These are phyloP conservation scores for Arxiozyma telluris DNA, from an alignment of 1,139 yeast genomes.

Conservation along the genomic window DNA sequence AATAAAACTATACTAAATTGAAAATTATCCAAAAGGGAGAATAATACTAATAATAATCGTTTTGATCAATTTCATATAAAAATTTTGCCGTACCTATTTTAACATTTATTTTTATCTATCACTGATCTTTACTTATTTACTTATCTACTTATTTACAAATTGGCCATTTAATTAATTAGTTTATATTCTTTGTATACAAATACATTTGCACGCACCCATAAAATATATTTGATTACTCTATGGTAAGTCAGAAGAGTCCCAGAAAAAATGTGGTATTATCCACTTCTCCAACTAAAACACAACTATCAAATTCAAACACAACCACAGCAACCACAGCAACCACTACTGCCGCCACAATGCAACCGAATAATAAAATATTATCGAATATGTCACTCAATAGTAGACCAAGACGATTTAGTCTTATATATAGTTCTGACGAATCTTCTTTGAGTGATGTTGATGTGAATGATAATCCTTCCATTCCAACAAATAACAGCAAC, in stretches of 20 bases:
- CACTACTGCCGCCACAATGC: not conserved
- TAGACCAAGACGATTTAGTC: constrained; percentile 31
- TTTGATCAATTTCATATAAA: not conserved
- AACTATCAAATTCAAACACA: not conserved
- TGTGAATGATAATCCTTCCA: constrained; percentile 14
- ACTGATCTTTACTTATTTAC: not conserved
- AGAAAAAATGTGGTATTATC: constrained; percentile 9
- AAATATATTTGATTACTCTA: constrained; percentile 1
- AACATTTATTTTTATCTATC: not conserved
- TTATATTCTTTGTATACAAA: not conserved
- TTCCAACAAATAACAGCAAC: not conserved
- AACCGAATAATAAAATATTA: not conserved
- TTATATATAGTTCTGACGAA: constrained; percentile 28
- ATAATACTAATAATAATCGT: not conserved
- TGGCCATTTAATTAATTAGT: not conserved
- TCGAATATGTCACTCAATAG: not conserved
- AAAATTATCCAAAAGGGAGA: not conserved
- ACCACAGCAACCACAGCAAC: not conserved
- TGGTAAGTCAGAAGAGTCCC: constrained; percentile 23
- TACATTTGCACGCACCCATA: not conserved
- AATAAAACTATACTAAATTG: not conserved
- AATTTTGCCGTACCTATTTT: not conserved
- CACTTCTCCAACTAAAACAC: not conserved
- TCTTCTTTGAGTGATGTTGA: constrained; percentile 26
- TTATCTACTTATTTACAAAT: not conserved